Evolutionary conservation across 139 green algal genomes (phyloP).

Genomic region (Volvox reticuliferus): DNA sequence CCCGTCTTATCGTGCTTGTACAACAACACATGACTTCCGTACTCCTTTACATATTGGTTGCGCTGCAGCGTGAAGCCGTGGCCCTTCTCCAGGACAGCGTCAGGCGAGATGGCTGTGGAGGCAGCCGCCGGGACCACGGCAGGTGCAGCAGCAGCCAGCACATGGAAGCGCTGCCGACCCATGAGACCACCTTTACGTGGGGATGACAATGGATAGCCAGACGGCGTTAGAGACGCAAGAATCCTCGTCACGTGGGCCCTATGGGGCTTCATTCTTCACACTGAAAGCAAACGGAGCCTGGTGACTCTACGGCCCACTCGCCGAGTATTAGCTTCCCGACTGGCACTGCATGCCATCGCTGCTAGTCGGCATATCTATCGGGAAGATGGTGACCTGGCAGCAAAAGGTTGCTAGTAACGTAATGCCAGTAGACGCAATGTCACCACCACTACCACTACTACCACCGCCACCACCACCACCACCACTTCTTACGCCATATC

Average conservation of each 20-base stretch:
- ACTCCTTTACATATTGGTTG: slow-evolving; percentile 90
- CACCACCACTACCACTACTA: not conserved
- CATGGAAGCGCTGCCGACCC: not conserved
- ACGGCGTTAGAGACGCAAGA: too few species aligned
- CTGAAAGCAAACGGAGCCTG: too few species aligned
- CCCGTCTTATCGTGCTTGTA: slow-evolving; percentile 91
- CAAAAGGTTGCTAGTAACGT: too few species aligned
- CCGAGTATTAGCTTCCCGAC: too few species aligned
- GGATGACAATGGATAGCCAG: too few species aligned
- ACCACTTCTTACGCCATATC: too few species aligned
- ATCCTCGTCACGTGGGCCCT: too few species aligned
- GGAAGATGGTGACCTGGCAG: too few species aligned
- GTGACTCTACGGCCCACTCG: too few species aligned
- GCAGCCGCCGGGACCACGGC: not conserved
- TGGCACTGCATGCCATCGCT: too few species aligned
- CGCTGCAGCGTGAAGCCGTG: slow-evolving; percentile 89
- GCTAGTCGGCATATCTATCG: too few species aligned
- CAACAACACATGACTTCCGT: slow-evolving; percentile 81
- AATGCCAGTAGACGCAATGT: not conserved
- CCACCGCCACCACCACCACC: not conserved
- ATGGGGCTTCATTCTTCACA: too few species aligned
- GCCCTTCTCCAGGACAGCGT: slow-evolving; percentile 59
- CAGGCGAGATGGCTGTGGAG: slow-evolving; percentile 2
- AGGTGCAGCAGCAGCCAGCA: slow-evolving; percentile 16
- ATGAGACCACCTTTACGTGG: not conserved